phyloP scores from a whole-genome alignment of 2,329 filamentous ascomycete species.

The Chaetomium sp. region DNA sequence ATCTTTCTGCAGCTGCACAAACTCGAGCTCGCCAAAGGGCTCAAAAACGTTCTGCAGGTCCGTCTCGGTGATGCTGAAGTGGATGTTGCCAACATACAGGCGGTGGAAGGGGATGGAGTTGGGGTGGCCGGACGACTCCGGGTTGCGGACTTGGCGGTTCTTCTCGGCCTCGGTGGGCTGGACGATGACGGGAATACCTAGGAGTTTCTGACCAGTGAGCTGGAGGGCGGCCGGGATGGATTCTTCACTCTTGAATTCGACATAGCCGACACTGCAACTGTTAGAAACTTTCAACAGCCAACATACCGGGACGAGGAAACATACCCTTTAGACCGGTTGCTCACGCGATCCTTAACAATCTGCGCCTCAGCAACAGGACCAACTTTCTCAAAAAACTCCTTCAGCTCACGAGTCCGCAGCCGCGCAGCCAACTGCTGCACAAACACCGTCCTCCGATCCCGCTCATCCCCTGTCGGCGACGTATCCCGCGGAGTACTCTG shows the following conservation, averaged over 20 bases:
- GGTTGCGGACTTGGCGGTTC: slow-evolving; percentile 88
- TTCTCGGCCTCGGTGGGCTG: slow-evolving; percentile 99
- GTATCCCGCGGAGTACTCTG: slow-evolving; percentile 37
- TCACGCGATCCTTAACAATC: slow-evolving; percentile 97
- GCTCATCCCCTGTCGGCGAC: slow-evolving; percentile 79
- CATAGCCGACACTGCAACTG: slow-evolving; percentile 78
- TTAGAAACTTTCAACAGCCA: slow-evolving; percentile 32
- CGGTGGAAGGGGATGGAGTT: slow-evolving; percentile 94
- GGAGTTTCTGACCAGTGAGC: slow-evolving; percentile 95
- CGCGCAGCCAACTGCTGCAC: slow-evolving; percentile 96
- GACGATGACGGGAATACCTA: slow-evolving; percentile 97
- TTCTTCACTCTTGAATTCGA: slow-evolving; percentile 96
- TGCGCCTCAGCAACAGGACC: slow-evolving; percentile 94
- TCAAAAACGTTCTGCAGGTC: slow-evolving; percentile 96
- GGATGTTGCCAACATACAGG: slow-evolving; percentile 97
- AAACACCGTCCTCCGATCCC: slow-evolving; percentile 93
- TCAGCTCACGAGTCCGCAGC: slow-evolving; percentile 84
- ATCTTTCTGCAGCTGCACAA: slow-evolving; percentile 95
- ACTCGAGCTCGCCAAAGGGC: slow-evolving; percentile 95
- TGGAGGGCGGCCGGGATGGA: slow-evolving; percentile 89
- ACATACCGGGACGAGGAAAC: slow-evolving; percentile 27
- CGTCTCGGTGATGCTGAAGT: slow-evolving; percentile 97
- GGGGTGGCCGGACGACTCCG: slow-evolving; percentile 62
- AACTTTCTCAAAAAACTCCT: slow-evolving; percentile 91
- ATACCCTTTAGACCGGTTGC: slow-evolving; percentile 94